These are phyloP conservation scores for Dendryphion nanum DNA, from an alignment of 2,329 filamentous ascomycete species.

Conservation along the genomic window DNA sequence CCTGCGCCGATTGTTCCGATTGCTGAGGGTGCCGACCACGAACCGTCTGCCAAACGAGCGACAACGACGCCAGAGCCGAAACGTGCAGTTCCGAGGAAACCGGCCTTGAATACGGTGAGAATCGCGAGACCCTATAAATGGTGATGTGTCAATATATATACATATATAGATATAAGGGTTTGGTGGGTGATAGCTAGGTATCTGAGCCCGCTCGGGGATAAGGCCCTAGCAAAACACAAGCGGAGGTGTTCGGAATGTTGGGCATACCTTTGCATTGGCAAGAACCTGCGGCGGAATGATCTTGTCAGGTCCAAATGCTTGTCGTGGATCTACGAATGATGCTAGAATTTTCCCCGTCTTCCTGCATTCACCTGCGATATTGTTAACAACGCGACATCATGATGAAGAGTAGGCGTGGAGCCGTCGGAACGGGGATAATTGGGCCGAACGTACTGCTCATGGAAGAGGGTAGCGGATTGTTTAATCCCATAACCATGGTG, in stretches of 20 bases:
- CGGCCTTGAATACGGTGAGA: slow-evolving; percentile 82
- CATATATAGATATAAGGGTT: background rate
- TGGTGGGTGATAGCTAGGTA: too few species aligned
- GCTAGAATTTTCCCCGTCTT: slow-evolving; percentile 95
- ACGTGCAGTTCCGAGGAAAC: slow-evolving; percentile 78
- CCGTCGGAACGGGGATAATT: background rate
- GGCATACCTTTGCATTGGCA: slow-evolving; percentile 78
- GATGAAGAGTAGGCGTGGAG: background rate
- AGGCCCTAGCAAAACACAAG: background rate
- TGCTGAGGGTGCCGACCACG: slow-evolving; percentile 78
- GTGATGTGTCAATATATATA: too few species aligned
- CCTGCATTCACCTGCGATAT: slow-evolving; percentile 79
- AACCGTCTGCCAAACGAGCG: slow-evolving; percentile 71
- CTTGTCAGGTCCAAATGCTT: slow-evolving; percentile 94
- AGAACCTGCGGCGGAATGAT: slow-evolving; percentile 91
- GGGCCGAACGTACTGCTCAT: slow-evolving; percentile 48
- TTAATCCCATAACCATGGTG: slow-evolving; percentile 49
- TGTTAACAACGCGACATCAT: slow-evolving; percentile 35
- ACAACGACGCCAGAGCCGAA: slow-evolving; percentile 83
- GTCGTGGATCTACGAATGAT: slow-evolving; percentile 90
- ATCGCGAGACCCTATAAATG: slow-evolving; percentile 71
- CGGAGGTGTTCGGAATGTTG: slow-evolving; percentile 3
- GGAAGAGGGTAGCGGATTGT: slow-evolving; percentile 54
- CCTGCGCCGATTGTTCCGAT: slow-evolving; percentile 79
- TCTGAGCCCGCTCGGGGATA: too few species aligned